Evolutionary conservation across 2,329 filamentous ascomycete species (phyloP).

Genomic region (Fragosphaeria purpurea): DNA sequence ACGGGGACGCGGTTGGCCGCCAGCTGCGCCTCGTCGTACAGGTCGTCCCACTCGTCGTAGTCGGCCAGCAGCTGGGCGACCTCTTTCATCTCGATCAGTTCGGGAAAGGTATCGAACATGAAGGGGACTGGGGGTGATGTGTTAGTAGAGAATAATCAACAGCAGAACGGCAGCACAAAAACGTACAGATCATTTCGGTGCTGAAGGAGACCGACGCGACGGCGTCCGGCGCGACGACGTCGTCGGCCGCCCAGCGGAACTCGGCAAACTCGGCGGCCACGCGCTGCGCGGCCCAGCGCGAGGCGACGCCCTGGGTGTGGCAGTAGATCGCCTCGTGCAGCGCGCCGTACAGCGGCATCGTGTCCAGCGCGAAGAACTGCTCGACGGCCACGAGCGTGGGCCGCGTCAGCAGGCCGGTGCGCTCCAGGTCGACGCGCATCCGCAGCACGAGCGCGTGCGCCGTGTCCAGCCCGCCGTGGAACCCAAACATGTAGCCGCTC

Average conservation of each 20-base stretch:
- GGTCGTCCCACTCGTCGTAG: conserved; percentile 57
- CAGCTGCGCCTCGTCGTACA: conserved; percentile 69
- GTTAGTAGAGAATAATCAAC: not conserved
- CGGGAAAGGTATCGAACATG: conserved; percentile 72
- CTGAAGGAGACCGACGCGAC: conserved; percentile 63
- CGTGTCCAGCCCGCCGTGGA: conserved; percentile 64
- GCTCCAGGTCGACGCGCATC: conserved; percentile 61
- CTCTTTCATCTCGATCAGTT: conserved; percentile 58
- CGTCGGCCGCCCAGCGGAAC: conserved; percentile 41
- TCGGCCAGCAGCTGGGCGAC: conserved; percentile 63
- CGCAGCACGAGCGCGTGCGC: conserved; percentile 67
- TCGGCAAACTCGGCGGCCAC: conserved; percentile 40
- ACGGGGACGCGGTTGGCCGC: conserved; percentile 71
- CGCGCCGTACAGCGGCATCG: conserved; percentile 71
- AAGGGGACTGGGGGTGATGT: conserved; percentile 40
- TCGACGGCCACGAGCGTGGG: conserved; percentile 63
- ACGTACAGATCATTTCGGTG: conserved; percentile 72
- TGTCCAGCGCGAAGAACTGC: conserved; percentile 58
- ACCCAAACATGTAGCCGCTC: conserved; percentile 68
- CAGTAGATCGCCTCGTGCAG: conserved; percentile 87
- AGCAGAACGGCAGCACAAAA: not conserved
- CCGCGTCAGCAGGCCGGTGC: conserved; percentile 65
- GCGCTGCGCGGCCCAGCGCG: conserved; percentile 66
- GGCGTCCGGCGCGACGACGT: conserved; percentile 15
- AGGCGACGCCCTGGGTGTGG: conserved; percentile 49